Evolutionary conservation across 176 grass and related monocot genomes (phyloP).

Genomic region (Elaeis guineensis): DNA sequence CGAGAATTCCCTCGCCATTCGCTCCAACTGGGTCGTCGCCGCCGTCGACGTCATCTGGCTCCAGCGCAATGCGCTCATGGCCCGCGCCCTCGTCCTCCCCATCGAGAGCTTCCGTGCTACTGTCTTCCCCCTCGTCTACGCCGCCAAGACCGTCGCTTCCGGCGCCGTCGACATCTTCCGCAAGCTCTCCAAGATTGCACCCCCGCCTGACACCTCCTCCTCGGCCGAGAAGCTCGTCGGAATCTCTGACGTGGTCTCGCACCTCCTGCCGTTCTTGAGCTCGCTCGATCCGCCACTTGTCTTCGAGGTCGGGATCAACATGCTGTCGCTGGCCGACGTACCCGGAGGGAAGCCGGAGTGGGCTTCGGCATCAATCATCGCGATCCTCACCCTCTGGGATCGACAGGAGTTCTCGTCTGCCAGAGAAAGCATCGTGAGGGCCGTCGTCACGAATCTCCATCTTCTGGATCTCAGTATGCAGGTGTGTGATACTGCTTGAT

Average conservation of each 20-base stretch:
- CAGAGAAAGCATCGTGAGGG: slow-evolving; percentile 85
- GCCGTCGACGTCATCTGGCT: slow-evolving; percentile 76
- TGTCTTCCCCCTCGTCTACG: slow-evolving; percentile 78
- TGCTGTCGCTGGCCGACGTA: slow-evolving; percentile 81
- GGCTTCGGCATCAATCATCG: slow-evolving; percentile 90
- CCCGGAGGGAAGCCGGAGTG: slow-evolving; percentile 97
- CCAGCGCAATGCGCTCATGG: slow-evolving; percentile 67
- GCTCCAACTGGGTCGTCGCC: slow-evolving; percentile 76
- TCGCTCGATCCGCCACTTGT: slow-evolving; percentile 78
- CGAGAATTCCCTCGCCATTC: slow-evolving; percentile 74
- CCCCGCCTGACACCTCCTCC: slow-evolving; percentile 17
- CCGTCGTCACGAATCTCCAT: slow-evolving; percentile 95
- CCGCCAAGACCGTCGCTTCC: slow-evolving; percentile 85
- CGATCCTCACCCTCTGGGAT: slow-evolving; percentile 87
- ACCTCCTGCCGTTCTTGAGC: slow-evolving; percentile 88
- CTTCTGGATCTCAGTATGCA: slow-evolving; percentile 98
- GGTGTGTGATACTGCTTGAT: slow-evolving; percentile 19
- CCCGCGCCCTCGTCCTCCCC: slow-evolving; percentile 74
- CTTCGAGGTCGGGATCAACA: slow-evolving; percentile 98
- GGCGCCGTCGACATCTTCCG: slow-evolving; percentile 54
- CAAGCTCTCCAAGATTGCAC: slow-evolving; percentile 36
- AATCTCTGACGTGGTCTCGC: slow-evolving; percentile 81
- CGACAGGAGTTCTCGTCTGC: slow-evolving; percentile 95
- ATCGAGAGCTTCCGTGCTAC: slow-evolving; percentile 78
- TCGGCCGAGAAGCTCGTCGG: slow-evolving; percentile 81